Base-by-base conservation (phyloP, 2,329 filamentous ascomycete species). In the Cytospora piceicola region DNA sequence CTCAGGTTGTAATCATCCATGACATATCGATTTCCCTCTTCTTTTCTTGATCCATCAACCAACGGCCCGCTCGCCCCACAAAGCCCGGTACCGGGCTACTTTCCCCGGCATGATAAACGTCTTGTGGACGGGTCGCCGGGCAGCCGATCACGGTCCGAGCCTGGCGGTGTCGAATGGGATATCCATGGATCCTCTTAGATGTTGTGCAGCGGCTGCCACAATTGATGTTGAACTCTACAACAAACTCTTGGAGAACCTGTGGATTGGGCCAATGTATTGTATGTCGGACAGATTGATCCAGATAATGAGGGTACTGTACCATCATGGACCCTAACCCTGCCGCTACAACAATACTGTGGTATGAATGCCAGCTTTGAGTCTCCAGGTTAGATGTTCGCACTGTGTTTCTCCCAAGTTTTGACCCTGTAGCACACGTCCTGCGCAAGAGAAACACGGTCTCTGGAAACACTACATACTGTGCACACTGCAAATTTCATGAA, bases 81-180 rank as follows among this genome's bases (percentile, higher is more conserved):
- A 11, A 9, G 34, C 34, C 46, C 46, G 46, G 46, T 24, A 49
- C 7, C 46, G 46, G 46, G n/a, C n/a, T 24, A n/a, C n/a, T 24
- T n/a, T 24, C 46, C 46, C 46, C 46, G n/a, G 46, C 46, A 49
- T 24, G n/a, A 11, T 22, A 22, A 46, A 52, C 59, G 60, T 39
- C 14, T 32, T 49, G 15, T 24, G 58, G 49, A 58, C n/a, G 58
- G 34, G 34, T 62, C 53, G 59, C 64, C n/a, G 46, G 46, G n/a
- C n/a, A 49, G n/a, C 46, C 64, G 64, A 52, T 49, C 54, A 57
- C 64, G 64, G 64, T 58, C 59, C 64, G 59, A 24, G n/a, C n/a
- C 46, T 49, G 46, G n/a, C 8, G n/a, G 46, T 24, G n/a, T 49
- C 42, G n/a, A 49, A 49, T n/a, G 42, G 3, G 42, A 9, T 12